Conservation (phyloP, 140 eudicot genomes). For the Flaveria floridana region DNA sequence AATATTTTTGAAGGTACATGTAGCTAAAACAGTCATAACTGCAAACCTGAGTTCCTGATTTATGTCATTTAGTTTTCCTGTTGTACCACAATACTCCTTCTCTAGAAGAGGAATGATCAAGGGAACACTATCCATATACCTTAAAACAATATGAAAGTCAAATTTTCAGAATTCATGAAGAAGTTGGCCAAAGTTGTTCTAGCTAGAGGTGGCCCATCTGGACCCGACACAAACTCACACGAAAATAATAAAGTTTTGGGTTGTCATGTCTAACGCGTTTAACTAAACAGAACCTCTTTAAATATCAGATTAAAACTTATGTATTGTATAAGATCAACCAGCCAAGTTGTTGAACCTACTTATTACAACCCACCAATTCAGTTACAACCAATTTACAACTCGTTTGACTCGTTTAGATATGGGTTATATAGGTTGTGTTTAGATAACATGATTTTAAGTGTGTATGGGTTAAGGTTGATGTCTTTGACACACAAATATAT, state of each 20-base stretch:
- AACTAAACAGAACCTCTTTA: neutral
- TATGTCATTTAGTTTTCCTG: constrained; percentile 72
- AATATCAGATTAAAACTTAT: neutral
- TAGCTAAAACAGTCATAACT: constrained; percentile 18
- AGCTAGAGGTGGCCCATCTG: neutral
- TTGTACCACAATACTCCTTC: constrained; percentile 72
- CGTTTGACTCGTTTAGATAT: neutral
- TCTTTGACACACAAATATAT: neutral
- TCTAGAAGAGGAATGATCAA: constrained; percentile 94
- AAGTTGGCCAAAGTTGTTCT: constrained; percentile 16
- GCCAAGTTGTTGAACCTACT: neutral
- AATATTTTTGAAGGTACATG: neutral
- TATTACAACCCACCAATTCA: neutral
- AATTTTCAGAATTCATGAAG: constrained; percentile 8
- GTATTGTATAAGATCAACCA: neutral
- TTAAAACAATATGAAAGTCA: constrained; percentile 28
- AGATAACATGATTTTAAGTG: neutral
- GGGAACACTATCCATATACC: constrained; percentile 91
- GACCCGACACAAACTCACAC: neutral
- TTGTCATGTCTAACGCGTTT: neutral
- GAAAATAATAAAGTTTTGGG: neutral
- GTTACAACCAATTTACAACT: neutral
- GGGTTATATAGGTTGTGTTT: neutral
- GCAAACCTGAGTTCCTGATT: constrained; percentile 84
- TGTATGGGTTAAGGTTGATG: neutral